Percentiles rank a stretch among this genome's conserved stretches.
phyloP scores from a whole-genome alignment of 169 alveolate genomes.

The Plasmodium malariae region DNA sequence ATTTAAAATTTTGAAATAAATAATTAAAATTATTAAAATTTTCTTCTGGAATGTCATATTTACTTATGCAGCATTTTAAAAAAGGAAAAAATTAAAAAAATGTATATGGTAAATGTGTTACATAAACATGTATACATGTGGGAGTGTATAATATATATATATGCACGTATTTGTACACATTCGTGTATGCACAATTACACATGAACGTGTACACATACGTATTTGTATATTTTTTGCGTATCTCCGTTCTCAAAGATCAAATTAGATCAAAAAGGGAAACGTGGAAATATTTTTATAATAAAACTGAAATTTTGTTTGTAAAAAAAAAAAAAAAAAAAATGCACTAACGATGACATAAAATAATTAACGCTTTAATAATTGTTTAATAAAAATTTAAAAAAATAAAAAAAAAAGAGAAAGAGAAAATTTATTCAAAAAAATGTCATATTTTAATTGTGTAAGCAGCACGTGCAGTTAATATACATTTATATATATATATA shows the following conservation, averaged over 20 bases:
- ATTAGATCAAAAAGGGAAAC: conserved; percentile 13
- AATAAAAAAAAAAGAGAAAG: not conserved
- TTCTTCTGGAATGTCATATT: no score
- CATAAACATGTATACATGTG: no score
- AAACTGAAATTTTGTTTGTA: not conserved
- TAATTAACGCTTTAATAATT: not conserved
- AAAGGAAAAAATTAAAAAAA: no score
- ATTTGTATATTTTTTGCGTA: not conserved
- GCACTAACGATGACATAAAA: not conserved
- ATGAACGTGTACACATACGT: not conserved
- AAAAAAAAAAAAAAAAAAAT: conserved; percentile 1
- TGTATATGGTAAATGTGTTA: no score
- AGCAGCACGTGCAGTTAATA: not conserved
- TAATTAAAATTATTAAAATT: no score
- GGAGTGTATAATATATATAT: no score
- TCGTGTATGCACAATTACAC: no score
- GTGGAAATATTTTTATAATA: not conserved
- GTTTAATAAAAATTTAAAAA: not conserved
- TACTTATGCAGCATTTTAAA: no score
- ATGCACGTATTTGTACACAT: no score
- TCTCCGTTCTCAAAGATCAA: conserved; percentile 1
- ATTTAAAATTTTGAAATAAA: no score
- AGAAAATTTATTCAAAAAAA: not conserved
- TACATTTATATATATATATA: not conserved
- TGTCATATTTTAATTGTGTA: not conserved